Percentiles rank a stretch among this genome's conserved stretches.
Evolutionary conservation across 257 asterid species (phyloP).

Genomic region (Anisodus acutangulus): DNA sequence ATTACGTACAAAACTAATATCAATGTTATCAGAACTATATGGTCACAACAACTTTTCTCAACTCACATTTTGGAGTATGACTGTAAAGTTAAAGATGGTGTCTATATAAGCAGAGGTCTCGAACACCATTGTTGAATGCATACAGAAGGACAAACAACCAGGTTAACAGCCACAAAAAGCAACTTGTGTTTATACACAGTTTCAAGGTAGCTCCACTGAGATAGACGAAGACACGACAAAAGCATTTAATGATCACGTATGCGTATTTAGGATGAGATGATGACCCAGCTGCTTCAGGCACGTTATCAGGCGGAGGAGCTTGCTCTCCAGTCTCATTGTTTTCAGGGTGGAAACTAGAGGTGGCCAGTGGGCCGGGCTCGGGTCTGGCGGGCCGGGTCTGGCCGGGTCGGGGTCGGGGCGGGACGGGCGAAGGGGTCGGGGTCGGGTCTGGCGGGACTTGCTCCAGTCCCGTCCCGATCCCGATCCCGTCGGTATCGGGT

Average conservation of each 20-base stretch:
- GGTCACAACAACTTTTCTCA: neutral
- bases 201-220: neutral
- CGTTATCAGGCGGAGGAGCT: slow-evolving; percentile 41
- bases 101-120: neutral
- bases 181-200: neutral
- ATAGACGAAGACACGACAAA: neutral
- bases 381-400: no score
- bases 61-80: neutral
- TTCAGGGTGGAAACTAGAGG: slow-evolving; percentile 80
- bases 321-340: slow-evolving; percentile 66
- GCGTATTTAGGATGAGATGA: neutral
- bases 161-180: neutral
- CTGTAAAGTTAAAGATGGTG: neutral
- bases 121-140: neutral
- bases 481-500: no score
- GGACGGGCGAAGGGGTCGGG: no score
- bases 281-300: neutral
- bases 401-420: no score
- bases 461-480: no score
- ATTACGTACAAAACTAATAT: slow-evolving; percentile 16
- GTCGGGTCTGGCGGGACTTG: no score
- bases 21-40: neutral
- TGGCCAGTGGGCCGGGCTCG: no score
- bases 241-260: neutral
- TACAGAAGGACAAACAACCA: neutral